phyloP scores from a whole-genome alignment of 768 basidiomycete genomes.

The Pleurotus sapidus region DNA sequence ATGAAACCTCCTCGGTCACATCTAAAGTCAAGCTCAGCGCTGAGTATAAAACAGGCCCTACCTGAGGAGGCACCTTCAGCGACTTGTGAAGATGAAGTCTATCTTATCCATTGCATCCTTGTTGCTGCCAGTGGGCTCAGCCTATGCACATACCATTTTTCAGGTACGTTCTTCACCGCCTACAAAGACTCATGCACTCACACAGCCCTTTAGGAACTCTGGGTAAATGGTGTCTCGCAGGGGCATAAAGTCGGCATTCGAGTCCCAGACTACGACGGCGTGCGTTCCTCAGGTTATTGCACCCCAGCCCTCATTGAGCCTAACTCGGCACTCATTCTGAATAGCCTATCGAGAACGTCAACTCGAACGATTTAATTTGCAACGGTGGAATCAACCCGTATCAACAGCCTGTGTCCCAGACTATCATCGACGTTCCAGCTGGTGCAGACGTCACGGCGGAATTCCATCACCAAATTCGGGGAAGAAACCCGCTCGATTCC shows the following conservation, averaged over 20 bases:
- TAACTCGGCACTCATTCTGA: not conserved
- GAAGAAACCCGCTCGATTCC: conserved; percentile 36
- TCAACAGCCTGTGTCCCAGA: conserved; percentile 40
- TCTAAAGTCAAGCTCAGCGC: not conserved
- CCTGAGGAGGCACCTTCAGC: not conserved
- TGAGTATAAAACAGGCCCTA: not conserved
- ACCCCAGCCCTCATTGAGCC: not conserved
- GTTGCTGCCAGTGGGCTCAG: conserved; percentile 25
- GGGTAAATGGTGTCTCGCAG: conserved; percentile 48
- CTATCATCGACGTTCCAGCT: conserved; percentile 47
- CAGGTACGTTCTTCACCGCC: conserved; percentile 27
- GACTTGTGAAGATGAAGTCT: conserved; percentile 21
- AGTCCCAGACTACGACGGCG: conserved; percentile 42
- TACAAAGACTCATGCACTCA: not conserved
- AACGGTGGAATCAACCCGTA: conserved; percentile 60
- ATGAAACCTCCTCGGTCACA: not conserved
- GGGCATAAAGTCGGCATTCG: conserved; percentile 40
- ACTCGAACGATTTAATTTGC: conserved; percentile 54
- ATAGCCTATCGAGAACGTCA: conserved; percentile 56
- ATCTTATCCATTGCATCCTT: conserved; percentile 20
- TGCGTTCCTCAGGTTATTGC: conserved; percentile 13
- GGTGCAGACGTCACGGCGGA: conserved; percentile 51
- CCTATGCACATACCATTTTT: conserved; percentile 50
- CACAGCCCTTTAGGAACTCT: conserved; percentile 32
- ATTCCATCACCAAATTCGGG: conserved; percentile 46